phyloP scores from a whole-genome alignment of 768 basidiomycete genomes.

The Ramaria sp. region DNA sequence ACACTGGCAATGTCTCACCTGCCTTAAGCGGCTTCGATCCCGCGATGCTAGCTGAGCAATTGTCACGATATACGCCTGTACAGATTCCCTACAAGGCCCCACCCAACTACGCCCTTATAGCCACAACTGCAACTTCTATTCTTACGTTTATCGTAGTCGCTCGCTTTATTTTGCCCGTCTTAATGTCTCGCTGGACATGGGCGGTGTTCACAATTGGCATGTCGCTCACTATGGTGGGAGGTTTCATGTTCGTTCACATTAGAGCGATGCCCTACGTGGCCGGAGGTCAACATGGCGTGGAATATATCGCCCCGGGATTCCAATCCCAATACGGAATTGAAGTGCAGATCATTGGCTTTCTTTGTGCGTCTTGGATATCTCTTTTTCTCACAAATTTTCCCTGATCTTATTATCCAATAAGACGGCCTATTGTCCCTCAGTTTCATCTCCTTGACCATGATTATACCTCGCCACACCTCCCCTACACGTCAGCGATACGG shows the following conservation, averaged over 20 bases:
- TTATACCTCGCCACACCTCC: conserved; percentile 63
- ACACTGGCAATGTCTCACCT: neutral
- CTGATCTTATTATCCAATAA: conserved; percentile 21
- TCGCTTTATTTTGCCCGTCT: conserved; percentile 52
- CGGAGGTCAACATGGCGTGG: conserved; percentile 39
- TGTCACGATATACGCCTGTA: conserved; percentile 66
- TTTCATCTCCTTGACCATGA: conserved; percentile 63
- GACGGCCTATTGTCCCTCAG: conserved; percentile 76
- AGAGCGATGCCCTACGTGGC: conserved; percentile 59
- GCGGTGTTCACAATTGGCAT: conserved; percentile 48
- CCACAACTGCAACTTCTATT: conserved; percentile 33
- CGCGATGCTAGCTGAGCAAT: conserved; percentile 60
- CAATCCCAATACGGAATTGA: conserved; percentile 90
- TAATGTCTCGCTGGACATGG: conserved; percentile 73
- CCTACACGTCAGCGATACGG: conserved; percentile 71
- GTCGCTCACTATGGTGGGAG: conserved; percentile 78
- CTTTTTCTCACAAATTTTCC: neutral
- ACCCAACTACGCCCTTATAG: conserved; percentile 55
- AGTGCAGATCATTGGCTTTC: conserved; percentile 71
- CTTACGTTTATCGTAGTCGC: conserved; percentile 40
- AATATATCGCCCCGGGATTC: conserved; percentile 84
- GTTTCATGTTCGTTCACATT: conserved; percentile 96
- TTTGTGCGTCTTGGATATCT: conserved; percentile 56
- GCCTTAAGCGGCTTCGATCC: conserved; percentile 70
- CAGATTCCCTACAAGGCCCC: conserved; percentile 78